These are phyloP conservation scores for Pseudopithomyces maydicus DNA, from an alignment of 2,329 filamentous ascomycete genomes.

Conservation along the genomic window DNA sequence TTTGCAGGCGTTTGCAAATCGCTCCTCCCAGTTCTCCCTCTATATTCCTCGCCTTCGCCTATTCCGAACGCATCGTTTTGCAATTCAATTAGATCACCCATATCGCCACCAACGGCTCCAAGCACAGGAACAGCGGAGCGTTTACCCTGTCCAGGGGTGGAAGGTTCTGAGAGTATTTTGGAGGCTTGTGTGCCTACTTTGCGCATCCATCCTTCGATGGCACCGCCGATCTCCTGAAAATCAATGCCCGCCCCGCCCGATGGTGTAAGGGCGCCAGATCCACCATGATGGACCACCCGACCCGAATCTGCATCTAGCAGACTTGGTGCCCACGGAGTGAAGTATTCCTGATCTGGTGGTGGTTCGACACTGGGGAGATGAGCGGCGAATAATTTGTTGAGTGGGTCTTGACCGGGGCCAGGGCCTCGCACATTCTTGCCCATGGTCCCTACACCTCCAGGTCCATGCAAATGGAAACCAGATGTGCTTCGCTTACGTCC, in stretches of 20 bases:
- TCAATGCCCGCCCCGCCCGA: conserved; percentile 44
- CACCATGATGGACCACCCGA: conserved; percentile 30
- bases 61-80: conserved; percentile 60
- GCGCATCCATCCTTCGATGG: conserved; percentile 88
- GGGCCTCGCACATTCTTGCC: conserved; percentile 71
- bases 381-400: conserved; percentile 83
- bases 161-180: conserved; percentile 41
- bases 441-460: conserved; percentile 87
- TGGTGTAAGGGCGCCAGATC: conserved; percentile 37
- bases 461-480: conserved; percentile 70
- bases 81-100: conserved; percentile 73
- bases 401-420: conserved; percentile 80
- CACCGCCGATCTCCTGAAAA: conserved; percentile 83
- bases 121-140: conserved; percentile 40
- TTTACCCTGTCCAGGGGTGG: conserved; percentile 34
- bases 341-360: conserved; percentile 61
- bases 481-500: conserved; percentile 45
- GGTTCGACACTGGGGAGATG: conserved; percentile 78
- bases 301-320: conserved; percentile 38
- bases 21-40: conserved; percentile 29
- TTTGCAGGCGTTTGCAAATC: conserved; percentile 20
- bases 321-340: conserved; percentile 46
- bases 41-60: conserved; percentile 37
- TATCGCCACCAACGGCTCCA: conserved; percentile 51
- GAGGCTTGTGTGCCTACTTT: conserved; percentile 72